These are phyloP conservation scores for Iberis pinnata DNA, from an alignment of 345 rosid species.

Conservation along the genomic window DNA sequence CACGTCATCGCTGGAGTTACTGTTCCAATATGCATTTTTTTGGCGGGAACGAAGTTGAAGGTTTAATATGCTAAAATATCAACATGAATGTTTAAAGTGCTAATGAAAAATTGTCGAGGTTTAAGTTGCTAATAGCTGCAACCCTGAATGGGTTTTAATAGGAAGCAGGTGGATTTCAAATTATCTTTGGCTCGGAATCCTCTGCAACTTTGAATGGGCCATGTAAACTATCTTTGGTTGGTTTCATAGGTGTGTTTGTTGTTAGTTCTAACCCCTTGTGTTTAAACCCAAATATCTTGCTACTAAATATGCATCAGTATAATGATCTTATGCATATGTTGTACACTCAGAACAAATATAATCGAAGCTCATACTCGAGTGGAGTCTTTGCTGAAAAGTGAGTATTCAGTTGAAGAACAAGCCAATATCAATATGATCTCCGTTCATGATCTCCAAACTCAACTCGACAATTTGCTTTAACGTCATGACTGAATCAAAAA, in stretches of 20 bases:
- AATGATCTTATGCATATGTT: neutral
- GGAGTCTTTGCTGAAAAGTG: conserved; percentile 54
- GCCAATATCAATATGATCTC: conserved; percentile 55
- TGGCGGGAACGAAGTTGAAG: no score
- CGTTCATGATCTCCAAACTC: conserved; percentile 55
- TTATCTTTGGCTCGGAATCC: no score
- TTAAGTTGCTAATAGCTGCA: no score
- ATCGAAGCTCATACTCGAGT: conserved; percentile 89
- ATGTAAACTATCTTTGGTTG: neutral
- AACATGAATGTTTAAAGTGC: no score
- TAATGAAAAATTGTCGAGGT: no score
- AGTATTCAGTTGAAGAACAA: conserved; percentile 72
- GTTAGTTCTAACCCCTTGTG: no score
- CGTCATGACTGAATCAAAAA: neutral
- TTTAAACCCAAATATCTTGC: conserved; percentile 5
- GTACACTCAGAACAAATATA: conserved; percentile 69
- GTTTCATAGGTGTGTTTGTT: neutral
- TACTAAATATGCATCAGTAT: neutral
- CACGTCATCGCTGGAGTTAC: no score
- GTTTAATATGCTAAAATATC: no score
- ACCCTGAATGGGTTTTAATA: no score
- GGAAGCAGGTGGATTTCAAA: no score
- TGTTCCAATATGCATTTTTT: no score
- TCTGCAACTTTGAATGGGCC: neutral
- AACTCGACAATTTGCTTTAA: conserved; percentile 64